Base-by-base conservation (phyloP, 2,329 filamentous ascomycete genomes). In the Pezicula rhizophila region DNA sequence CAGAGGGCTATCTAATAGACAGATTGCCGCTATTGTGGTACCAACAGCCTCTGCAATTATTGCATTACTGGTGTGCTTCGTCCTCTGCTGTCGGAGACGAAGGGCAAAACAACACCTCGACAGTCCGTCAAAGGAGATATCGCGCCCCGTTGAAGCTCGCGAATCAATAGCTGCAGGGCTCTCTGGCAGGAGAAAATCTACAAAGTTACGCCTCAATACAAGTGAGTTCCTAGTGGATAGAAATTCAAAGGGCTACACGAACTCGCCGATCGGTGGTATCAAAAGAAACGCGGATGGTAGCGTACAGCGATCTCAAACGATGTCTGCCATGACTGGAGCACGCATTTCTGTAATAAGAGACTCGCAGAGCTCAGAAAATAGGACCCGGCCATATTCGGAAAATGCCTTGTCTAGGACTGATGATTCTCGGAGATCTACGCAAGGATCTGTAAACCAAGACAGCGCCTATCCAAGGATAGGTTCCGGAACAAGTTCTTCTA, bases 401-500 rank as follows among this genome's bases (percentile, higher is more conserved):
- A 61, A 62, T 46, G 55, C 48, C 7, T 41, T 59, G 7, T 55
- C 55, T 8, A 55, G 48, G 31, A 55, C 46, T 1, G 52, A 58
- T 8, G 50, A 45, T 12, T 59, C 53, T 46, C 60, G 60, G 60
- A 57, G 52, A 28, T 54, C 57, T 20, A 64, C 57, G 11, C 57
- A 26, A 26, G 40, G 40, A 8, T 42, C 40, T 14, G 23, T 23
- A 26, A 26, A 26, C n/a, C 40, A 58, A 49, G 55, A 52, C 2
- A 61, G 54, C 26, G 42, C 48, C 20, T 54, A 53, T 26, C 54
- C 45, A 38, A 57, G 47, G 3, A 49, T 48, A 10, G 44, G 49
- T 12, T 59, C 58, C 10, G 47, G 45, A 35, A 59, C 54, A 23
- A 49, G 51, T 31, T 60, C 57, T n/a, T 45, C 46, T 3, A 42